A percentile compares a stretch with the other conserved stretches of the same genome.
These are phyloP conservation scores for Tylopilus intermedius DNA, from an alignment of 768 basidiomycete species.

Conservation along the genomic window DNA sequence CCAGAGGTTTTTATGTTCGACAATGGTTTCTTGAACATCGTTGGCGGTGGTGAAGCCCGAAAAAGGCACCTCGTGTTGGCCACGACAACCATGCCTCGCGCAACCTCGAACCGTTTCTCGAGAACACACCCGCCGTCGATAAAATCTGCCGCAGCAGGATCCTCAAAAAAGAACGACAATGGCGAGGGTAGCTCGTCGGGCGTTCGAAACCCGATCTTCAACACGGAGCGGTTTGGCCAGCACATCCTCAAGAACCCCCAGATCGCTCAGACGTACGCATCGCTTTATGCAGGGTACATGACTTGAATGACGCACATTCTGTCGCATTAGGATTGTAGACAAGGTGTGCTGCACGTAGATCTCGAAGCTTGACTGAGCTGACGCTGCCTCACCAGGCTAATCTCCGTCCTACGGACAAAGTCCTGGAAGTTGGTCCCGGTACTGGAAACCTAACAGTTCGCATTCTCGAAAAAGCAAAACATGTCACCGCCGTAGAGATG, in stretches of 20 bases:
- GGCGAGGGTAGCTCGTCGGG: slow-evolving; percentile 37
- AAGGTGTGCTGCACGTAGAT: slow-evolving; percentile 35
- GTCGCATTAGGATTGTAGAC: slow-evolving; percentile 50
- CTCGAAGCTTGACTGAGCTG: neutral
- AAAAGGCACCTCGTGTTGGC: neutral
- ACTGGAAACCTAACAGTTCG: slow-evolving; percentile 94
- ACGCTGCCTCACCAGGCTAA: slow-evolving; percentile 56
- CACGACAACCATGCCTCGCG: slow-evolving; percentile 55
- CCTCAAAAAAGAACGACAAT: slow-evolving; percentile 39
- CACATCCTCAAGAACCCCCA: slow-evolving; percentile 95
- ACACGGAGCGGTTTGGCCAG: slow-evolving; percentile 93
- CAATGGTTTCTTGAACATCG: slow-evolving; percentile 79
- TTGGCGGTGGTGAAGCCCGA: neutral
- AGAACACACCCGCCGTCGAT: slow-evolving; percentile 61
- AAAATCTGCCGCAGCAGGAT: slow-evolving; percentile 31
- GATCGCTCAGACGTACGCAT: slow-evolving; percentile 78
- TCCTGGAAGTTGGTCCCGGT: slow-evolving; percentile 96
- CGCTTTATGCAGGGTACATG: slow-evolving; percentile 18
- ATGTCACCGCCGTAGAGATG: slow-evolving; percentile 93
- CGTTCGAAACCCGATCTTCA: slow-evolving; percentile 83
- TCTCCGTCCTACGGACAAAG: slow-evolving; percentile 88
- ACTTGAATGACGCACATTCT: slow-evolving; percentile 8
- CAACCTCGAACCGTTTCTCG: slow-evolving; percentile 69
- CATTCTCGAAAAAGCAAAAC: slow-evolving; percentile 90
- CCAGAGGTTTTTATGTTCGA: slow-evolving; percentile 65